Evolutionary conservation across 768 basidiomycete species (phyloP).

Genomic region (Galerina marginata): DNA sequence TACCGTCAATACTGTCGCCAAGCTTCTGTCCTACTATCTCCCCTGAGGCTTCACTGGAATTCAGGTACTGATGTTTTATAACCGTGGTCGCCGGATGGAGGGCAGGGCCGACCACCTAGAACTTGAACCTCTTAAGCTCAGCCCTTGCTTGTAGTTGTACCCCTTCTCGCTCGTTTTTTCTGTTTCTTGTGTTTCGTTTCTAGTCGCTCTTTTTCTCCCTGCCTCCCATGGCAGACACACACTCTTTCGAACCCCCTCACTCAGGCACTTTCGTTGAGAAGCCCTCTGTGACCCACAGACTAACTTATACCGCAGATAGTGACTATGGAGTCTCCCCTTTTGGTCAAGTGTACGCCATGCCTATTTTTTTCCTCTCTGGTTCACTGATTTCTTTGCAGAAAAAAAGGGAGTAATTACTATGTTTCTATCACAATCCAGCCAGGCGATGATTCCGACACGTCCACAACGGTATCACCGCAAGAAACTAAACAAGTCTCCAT

Average conservation of each 20-base stretch:
- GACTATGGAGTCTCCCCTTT: background rate
- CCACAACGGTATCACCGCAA: background rate
- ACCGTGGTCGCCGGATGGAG: background rate
- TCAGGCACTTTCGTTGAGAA: background rate
- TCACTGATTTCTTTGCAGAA: background rate
- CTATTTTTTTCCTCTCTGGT: background rate
- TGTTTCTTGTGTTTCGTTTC: background rate
- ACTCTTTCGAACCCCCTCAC: background rate
- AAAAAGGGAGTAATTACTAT: slow-evolving; percentile 9
- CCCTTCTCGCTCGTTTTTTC: background rate
- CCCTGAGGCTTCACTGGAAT: background rate
- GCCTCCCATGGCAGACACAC: slow-evolving; percentile 10
- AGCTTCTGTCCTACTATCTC: background rate
- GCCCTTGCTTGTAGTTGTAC: background rate
- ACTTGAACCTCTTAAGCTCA: background rate
- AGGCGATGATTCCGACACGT: background rate
- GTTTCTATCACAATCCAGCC: slow-evolving; percentile 15
- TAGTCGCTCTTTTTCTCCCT: slow-evolving; percentile 3
- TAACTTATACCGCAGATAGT: background rate
- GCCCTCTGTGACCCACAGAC: background rate
- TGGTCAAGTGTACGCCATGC: background rate
- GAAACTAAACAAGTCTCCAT: background rate
- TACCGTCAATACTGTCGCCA: background rate
- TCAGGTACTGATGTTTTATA: background rate
- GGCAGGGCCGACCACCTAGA: background rate